Evolutionary conservation across 768 basidiomycete species (phyloP).

Genomic region (Tylopilus plumbeoviolaceoides): DNA sequence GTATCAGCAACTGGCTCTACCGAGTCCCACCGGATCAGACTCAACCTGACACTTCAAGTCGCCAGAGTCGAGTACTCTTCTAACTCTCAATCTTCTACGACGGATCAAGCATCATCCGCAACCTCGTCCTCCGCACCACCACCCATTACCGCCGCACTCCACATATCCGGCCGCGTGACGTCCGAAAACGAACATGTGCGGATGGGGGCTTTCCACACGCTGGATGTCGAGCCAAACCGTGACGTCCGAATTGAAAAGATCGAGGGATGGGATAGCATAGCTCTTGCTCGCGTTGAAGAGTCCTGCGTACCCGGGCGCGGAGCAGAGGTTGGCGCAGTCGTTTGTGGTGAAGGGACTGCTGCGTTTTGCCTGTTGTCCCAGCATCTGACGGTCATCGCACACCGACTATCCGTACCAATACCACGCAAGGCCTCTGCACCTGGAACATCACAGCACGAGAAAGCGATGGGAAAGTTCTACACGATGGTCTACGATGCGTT

Average conservation of each 20-base stretch:
- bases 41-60: slow-evolving; percentile 82
- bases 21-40: slow-evolving; percentile 83
- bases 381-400: slow-evolving; percentile 92
- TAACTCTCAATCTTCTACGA: slow-evolving; percentile 45
- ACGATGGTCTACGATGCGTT: slow-evolving; percentile 82
- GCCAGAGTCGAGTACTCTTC: slow-evolving; percentile 77
- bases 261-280: slow-evolving; percentile 91
- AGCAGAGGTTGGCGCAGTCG: slow-evolving; percentile 93
- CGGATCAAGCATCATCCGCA: slow-evolving; percentile 35
- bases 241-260: slow-evolving; percentile 86
- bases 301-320: slow-evolving; percentile 90
- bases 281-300: slow-evolving; percentile 77
- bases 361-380: slow-evolving; percentile 93
- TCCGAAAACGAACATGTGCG: slow-evolving; percentile 87
- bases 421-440: slow-evolving; percentile 88
- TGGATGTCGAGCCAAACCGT: slow-evolving; percentile 88
- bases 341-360: slow-evolving; percentile 94
- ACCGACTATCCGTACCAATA: slow-evolving; percentile 83
- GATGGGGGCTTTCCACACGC: slow-evolving; percentile 90
- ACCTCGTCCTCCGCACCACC: slow-evolving; percentile 31
- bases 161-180: slow-evolving; percentile 82
- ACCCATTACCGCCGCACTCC: slow-evolving; percentile 55
- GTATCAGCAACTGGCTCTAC: slow-evolving; percentile 91
- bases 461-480: slow-evolving; percentile 83
- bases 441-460: slow-evolving; percentile 84